These are phyloP conservation scores for Kuraishia molischiana DNA, from an alignment of 805 yeast species.

Conservation along the genomic window DNA sequence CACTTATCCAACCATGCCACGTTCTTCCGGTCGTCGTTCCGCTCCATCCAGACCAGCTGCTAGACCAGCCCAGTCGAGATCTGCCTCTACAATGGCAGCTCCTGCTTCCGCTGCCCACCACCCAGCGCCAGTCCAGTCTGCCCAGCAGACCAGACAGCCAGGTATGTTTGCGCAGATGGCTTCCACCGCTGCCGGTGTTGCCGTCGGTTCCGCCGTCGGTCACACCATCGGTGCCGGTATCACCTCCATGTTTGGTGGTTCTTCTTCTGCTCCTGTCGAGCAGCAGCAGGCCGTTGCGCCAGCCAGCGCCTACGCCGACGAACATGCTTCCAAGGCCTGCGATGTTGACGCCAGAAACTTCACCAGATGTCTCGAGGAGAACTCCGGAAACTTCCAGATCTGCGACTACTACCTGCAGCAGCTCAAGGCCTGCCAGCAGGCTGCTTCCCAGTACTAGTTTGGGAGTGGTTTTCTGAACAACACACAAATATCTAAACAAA, in stretches of 20 bases:
- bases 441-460: slow-evolving; percentile 66
- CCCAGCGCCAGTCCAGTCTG: slow-evolving; percentile 37
- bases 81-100: slow-evolving; percentile 72
- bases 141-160: slow-evolving; percentile 49
- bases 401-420: slow-evolving; percentile 97
- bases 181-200: slow-evolving; percentile 98
- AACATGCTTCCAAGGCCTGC: slow-evolving; percentile 47
- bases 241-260: slow-evolving; percentile 81
- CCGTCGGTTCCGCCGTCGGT: slow-evolving; percentile 95
- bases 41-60: slow-evolving; percentile 29
- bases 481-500: not conserved
- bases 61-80: slow-evolving; percentile 51
- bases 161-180: slow-evolving; percentile 98
- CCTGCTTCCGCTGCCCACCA: slow-evolving; percentile 34
- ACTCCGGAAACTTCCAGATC: slow-evolving; percentile 91
- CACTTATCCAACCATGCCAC: too few species aligned
- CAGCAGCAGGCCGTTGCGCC: slow-evolving; percentile 30
- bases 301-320: slow-evolving; percentile 27
- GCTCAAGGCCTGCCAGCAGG: slow-evolving; percentile 95
- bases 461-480: not conserved
- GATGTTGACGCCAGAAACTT: slow-evolving; percentile 91
- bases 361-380: slow-evolving; percentile 91
- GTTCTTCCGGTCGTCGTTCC: slow-evolving; percentile 27
- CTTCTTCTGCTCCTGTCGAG: slow-evolving; percentile 41
- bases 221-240: slow-evolving; percentile 96